These are phyloP conservation scores for Ophiocordyceps robertsii DNA, from an alignment of 2,329 filamentous ascomycete species.

Conservation along the genomic window DNA sequence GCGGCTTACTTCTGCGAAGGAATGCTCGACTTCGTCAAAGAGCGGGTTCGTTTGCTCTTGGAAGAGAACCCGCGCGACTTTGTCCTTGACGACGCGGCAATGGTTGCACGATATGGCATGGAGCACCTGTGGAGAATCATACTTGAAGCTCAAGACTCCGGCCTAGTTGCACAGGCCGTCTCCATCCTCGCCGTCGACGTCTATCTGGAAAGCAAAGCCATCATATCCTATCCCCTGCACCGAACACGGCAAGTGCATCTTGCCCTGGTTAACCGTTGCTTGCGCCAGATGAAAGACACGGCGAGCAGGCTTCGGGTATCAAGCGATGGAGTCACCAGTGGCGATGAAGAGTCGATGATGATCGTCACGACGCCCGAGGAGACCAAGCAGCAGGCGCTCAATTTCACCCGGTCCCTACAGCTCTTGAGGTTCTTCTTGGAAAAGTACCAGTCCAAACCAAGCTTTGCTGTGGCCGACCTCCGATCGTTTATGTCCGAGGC, in stretches of 20 bases:
- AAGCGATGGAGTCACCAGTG: constrained; percentile 25
- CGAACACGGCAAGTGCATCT: constrained; percentile 49
- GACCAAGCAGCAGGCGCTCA: constrained; percentile 34
- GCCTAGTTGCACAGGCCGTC: constrained; percentile 56
- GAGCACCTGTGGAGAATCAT: constrained; percentile 80
- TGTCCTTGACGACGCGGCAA: constrained; percentile 36
- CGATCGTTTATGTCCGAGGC: constrained; percentile 37
- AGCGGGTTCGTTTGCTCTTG: constrained; percentile 32
- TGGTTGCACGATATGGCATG: constrained; percentile 36
- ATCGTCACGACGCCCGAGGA: constrained; percentile 34
- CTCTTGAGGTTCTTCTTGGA: constrained; percentile 56
- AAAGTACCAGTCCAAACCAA: constrained; percentile 47
- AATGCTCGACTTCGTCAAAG: constrained; percentile 48
- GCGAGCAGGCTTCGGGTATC: constrained; percentile 38
- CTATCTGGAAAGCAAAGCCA: constrained; percentile 49
- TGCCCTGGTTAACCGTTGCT: constrained; percentile 58
- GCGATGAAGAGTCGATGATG: constrained; percentile 39
- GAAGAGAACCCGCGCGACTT: constrained; percentile 26
- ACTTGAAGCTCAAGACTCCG: constrained; percentile 49
- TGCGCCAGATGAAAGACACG: constrained; percentile 53
- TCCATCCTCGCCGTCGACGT: constrained; percentile 55
- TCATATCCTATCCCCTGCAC: constrained; percentile 33
- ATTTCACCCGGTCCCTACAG: constrained; percentile 55
- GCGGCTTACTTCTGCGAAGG: constrained; percentile 46
- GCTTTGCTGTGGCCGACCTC: constrained; percentile 45